These are phyloP conservation scores for Chamaecrista fasciculata DNA, from an alignment of 306 rosid genomes.

Conservation along the genomic window DNA sequence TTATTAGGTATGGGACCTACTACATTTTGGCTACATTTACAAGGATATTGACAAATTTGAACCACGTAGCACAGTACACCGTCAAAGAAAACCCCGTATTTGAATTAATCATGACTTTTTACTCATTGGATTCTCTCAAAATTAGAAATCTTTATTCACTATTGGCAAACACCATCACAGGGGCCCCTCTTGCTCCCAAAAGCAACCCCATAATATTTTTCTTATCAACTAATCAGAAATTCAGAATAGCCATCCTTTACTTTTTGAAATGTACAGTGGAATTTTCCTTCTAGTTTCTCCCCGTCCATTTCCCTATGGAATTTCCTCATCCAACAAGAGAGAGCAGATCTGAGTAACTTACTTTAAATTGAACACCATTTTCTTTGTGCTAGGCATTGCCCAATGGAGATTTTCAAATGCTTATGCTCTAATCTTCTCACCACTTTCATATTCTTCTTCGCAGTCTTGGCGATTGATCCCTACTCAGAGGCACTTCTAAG, in stretches of 20 bases:
- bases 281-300: constrained; percentile 56
- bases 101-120: constrained; percentile 36
- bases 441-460: constrained; percentile 35
- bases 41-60: too few relatives aligned
- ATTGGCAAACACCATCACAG: constrained; percentile 70
- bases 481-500: constrained; percentile 72
- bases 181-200: constrained; percentile 61
- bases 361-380: constrained; percentile 41
- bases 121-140: constrained; percentile 59
- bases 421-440: constrained; percentile 43
- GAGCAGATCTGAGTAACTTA: constrained; percentile 35
- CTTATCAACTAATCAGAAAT: constrained; percentile 36
- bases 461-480: constrained; percentile 55
- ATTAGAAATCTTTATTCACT: constrained; percentile 49
- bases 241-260: constrained; percentile 31
- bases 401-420: constrained; percentile 70
- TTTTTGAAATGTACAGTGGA: constrained; percentile 30
- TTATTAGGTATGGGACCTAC: too few relatives aligned
- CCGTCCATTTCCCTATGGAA: constrained; percentile 93
- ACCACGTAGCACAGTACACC: not conserved
- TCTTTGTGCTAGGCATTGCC: constrained; percentile 48
- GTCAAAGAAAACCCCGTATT: constrained; percentile 35
- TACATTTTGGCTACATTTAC: too few relatives aligned
- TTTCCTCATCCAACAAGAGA: constrained; percentile 30
- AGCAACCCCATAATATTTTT: constrained; percentile 49